Evolutionary conservation across 192 early-diverging fungal genomes (phyloP).

Genomic region (Thamnidium elegans): DNA sequence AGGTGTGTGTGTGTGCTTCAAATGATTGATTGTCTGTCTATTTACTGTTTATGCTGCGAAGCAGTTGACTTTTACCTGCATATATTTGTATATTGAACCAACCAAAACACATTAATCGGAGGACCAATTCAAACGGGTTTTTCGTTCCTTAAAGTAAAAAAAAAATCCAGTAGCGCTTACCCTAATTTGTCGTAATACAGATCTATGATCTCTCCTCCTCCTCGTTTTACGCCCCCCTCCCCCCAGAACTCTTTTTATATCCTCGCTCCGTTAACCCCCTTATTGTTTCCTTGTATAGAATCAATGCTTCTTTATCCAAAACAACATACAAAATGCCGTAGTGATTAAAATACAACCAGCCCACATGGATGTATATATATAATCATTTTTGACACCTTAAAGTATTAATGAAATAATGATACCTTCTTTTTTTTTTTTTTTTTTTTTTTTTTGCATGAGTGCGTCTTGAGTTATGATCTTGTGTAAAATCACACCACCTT

Average conservation of each 20-base stretch:
- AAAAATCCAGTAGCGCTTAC: neutral
- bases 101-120: constrained; percentile 9
- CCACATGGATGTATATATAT: neutral
- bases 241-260: constrained; percentile 1
- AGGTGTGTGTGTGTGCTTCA: constrained; percentile 14
- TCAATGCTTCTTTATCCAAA: neutral
- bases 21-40: constrained; percentile 18
- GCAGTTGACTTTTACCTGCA: constrained; percentile 20
- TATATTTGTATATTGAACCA: constrained; percentile 18
- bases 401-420: too few relatives aligned
- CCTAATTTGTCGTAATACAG: constrained; percentile 16
- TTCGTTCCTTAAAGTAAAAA: constrained; percentile 13
- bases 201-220: neutral
- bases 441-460: neutral
- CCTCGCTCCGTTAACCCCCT: too few relatives aligned
- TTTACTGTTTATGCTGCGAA: constrained; percentile 22
- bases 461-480: neutral
- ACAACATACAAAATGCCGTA: neutral
- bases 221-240: neutral
- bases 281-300: neutral
- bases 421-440: too few relatives aligned
- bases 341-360: neutral
- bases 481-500: neutral
- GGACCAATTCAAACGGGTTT: constrained; percentile 9
- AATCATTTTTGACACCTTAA: too few relatives aligned